These are phyloP conservation scores for Mycena galericulata DNA, from an alignment of 768 basidiomycete species.

Conservation along the genomic window DNA sequence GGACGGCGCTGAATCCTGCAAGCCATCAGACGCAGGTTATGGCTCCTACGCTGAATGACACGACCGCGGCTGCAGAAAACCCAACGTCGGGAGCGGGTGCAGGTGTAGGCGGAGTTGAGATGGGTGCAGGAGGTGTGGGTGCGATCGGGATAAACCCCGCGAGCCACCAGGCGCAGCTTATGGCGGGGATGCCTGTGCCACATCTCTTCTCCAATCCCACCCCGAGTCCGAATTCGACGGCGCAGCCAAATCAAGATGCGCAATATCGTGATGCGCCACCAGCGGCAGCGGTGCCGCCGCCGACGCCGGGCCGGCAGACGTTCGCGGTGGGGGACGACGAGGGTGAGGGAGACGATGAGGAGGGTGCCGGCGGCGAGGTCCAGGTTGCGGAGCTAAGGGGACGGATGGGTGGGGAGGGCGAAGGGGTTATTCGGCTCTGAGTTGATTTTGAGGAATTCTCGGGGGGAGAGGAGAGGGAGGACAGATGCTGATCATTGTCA, in stretches of 20 bases:
- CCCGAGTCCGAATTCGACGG: background rate
- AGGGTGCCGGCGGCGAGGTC: background rate
- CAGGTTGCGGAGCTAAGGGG: conserved; percentile 14
- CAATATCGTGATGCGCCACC: conserved; percentile 7
- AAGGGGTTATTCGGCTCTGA: background rate
- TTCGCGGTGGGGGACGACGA: conserved; percentile 28
- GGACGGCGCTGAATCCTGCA: conserved; percentile 22
- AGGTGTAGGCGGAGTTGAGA: background rate
- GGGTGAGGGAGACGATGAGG: conserved; percentile 27
- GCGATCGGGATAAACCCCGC: conserved; percentile 26
- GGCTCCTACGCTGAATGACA: background rate
- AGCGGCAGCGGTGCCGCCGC: background rate
- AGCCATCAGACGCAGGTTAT: conserved; percentile 35
- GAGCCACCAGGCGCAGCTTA: conserved; percentile 35
- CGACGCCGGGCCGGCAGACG: conserved; percentile 1
- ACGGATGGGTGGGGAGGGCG: background rate
- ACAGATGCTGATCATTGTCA: too few relatives aligned
- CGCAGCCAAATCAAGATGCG: background rate
- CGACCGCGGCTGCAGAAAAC: background rate
- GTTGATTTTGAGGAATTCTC: background rate
- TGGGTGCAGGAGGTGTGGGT: background rate
- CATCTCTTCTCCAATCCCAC: background rate
- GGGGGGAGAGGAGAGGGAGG: background rate
- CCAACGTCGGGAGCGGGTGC: conserved; percentile 13
- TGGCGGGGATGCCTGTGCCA: conserved; percentile 27